phyloP scores from a whole-genome alignment of 768 basidiomycete species.

The Amanita exitialis region DNA sequence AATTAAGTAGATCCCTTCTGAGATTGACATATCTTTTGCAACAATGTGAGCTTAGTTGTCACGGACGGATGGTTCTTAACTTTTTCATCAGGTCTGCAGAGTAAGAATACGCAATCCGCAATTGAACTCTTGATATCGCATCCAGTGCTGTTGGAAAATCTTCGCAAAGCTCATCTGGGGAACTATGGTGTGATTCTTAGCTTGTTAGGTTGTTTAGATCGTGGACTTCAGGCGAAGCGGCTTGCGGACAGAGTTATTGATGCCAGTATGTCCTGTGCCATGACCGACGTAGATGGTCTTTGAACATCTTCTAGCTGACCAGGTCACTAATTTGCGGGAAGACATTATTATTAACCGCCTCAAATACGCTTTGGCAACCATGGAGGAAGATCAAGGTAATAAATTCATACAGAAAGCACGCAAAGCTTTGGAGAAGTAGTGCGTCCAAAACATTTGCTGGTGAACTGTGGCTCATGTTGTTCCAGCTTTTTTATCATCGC shows the following conservation, averaged over 20 bases:
- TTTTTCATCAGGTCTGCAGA: conserved; percentile 43
- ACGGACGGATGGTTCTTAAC: neutral
- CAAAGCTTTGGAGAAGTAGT: conserved; percentile 86
- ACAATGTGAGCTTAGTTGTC: conserved; percentile 37
- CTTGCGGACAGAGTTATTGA: conserved; percentile 90
- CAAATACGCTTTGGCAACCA: conserved; percentile 74
- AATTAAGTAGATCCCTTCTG: conserved; percentile 63
- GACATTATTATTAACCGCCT: conserved; percentile 77
- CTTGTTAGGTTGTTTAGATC: conserved; percentile 86
- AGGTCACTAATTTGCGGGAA: conserved; percentile 87
- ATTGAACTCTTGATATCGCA: conserved; percentile 79
- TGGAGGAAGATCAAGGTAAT: conserved; percentile 55
- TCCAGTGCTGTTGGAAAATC: conserved; percentile 70
- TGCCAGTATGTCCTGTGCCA: conserved; percentile 28
- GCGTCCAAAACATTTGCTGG: conserved; percentile 16
- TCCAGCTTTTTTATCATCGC: conserved; percentile 87
- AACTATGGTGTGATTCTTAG: conserved; percentile 89
- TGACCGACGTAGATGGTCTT: neutral
- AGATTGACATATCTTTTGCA: conserved; percentile 78
- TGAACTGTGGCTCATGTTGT: neutral
- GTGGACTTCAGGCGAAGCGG: conserved; percentile 76
- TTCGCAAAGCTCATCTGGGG: conserved; percentile 86
- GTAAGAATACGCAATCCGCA: conserved; percentile 62
- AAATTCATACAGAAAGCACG: conserved; percentile 54
- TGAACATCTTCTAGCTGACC: conserved; percentile 51